Percentiles rank a stretch among this genome's conserved stretches.
Evolutionary conservation across 805 yeast genomes (phyloP).

Genomic region (Yarrowia keelungensis): DNA sequence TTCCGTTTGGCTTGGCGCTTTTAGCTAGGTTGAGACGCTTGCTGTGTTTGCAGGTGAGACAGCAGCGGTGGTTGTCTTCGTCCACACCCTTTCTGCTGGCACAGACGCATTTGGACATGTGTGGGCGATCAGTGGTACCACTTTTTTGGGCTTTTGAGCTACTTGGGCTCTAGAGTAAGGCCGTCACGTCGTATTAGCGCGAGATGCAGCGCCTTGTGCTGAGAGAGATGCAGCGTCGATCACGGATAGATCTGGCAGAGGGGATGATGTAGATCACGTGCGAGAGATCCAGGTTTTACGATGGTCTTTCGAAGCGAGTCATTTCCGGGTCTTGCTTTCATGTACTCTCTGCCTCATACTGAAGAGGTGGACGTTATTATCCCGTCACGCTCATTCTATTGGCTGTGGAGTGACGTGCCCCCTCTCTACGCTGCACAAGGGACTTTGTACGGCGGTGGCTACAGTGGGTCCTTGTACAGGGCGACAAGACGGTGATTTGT

Average conservation of each 20-base stretch:
- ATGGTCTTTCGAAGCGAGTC: too few species aligned
- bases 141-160: slow-evolving; percentile 13
- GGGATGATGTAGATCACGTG: too few species aligned
- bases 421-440: too few species aligned
- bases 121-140: slow-evolving; percentile 36
- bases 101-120: not conserved
- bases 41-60: slow-evolving; percentile 29
- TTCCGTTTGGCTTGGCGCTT: not conserved
- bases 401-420: too few species aligned
- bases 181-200: not conserved
- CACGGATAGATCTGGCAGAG: slow-evolving; percentile 26
- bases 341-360: too few species aligned
- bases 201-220: not conserved
- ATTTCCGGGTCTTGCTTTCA: too few species aligned
- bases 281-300: too few species aligned
- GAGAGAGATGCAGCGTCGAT: slow-evolving; percentile 6
- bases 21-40: slow-evolving; percentile 12
- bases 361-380: too few species aligned
- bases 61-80: not conserved
- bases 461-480: too few species aligned
- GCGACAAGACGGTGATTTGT: too few species aligned
- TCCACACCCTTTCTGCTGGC: not conserved
- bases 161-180: not conserved
- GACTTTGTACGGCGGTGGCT: too few species aligned
- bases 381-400: too few species aligned